These are phyloP conservation scores for Lophiostoma macrostomum DNA, from an alignment of 495 filamentous ascomycete genomes.

Conservation along the genomic window DNA sequence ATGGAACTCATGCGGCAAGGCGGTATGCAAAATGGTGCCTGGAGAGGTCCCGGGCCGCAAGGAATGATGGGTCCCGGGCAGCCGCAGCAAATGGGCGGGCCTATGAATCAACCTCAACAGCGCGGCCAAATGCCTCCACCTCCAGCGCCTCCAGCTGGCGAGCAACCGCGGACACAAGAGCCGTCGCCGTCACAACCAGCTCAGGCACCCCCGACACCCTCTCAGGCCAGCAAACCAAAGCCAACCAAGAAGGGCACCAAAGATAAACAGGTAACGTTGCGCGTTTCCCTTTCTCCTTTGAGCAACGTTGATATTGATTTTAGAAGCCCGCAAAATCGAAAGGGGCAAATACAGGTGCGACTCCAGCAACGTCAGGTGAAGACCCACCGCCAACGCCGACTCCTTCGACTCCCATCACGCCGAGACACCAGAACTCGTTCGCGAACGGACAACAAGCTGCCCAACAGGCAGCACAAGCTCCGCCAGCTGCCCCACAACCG, in stretches of 20 bases:
- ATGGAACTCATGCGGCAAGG: conserved; percentile 36
- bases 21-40: conserved; percentile 37
- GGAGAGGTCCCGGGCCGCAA: conserved; percentile 36
- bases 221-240: conserved; percentile 69
- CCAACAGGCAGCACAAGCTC: conserved; percentile 43
- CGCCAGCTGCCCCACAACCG: conserved; percentile 28
- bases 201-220: conserved; percentile 84
- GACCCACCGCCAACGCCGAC: conserved; percentile 69
- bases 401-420: conserved; percentile 81
- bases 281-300: conserved; percentile 31
- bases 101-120: conserved; percentile 74
- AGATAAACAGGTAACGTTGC: conserved; percentile 65
- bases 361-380: conserved; percentile 72
- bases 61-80: conserved; percentile 23
- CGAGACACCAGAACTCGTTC: conserved; percentile 66
- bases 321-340: conserved; percentile 68
- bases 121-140: conserved; percentile 79
- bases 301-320: conserved; percentile 39
- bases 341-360: conserved; percentile 64
- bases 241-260: conserved; percentile 82
- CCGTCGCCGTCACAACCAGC: conserved; percentile 73
- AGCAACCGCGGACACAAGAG: conserved; percentile 63
- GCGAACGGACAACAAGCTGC: conserved; percentile 52
- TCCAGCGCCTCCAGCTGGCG: conserved; percentile 66
- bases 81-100: conserved; percentile 49